These are phyloP conservation scores for Oryza meyeriana DNA, from an alignment of 176 grass and related monocot genomes.

Conservation along the genomic window DNA sequence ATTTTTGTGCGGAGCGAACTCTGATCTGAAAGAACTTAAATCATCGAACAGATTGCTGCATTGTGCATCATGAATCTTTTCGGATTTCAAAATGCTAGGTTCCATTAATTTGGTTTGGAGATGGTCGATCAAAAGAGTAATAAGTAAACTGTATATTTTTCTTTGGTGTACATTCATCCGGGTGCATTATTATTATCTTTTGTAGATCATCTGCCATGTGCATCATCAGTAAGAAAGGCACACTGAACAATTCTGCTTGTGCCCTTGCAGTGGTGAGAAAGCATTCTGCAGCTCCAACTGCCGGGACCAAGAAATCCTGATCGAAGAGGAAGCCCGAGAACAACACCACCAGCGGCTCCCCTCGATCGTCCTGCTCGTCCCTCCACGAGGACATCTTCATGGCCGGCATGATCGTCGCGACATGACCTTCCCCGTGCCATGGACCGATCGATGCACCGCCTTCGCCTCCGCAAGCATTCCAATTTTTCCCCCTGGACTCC, in stretches of 20 bases:
- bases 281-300: conserved; percentile 73
- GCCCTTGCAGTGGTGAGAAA: conserved; percentile 71
- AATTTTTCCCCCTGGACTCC: background rate
- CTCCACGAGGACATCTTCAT: conserved; percentile 83
- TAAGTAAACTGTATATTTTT: background rate
- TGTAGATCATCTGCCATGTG: background rate
- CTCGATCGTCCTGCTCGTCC: conserved; percentile 44
- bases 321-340: conserved; percentile 72
- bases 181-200: background rate
- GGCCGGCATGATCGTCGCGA: conserved; percentile 62
- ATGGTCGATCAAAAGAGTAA: background rate
- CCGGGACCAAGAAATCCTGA: conserved; percentile 72
- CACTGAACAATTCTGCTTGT: background rate
- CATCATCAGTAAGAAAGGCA: conserved; percentile 2
- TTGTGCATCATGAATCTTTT: background rate
- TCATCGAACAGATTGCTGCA: background rate
- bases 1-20: background rate
- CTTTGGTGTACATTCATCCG: background rate
- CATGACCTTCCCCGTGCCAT: conserved; percentile 32
- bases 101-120: background rate
- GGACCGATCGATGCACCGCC: background rate
- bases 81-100: background rate
- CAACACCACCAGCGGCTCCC: background rate
- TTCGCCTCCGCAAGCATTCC: background rate
- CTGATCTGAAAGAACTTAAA: background rate